Evolutionary conservation across 2,329 filamentous ascomycete species (phyloP).

Genomic region (Colletotrichum limetticola): DNA sequence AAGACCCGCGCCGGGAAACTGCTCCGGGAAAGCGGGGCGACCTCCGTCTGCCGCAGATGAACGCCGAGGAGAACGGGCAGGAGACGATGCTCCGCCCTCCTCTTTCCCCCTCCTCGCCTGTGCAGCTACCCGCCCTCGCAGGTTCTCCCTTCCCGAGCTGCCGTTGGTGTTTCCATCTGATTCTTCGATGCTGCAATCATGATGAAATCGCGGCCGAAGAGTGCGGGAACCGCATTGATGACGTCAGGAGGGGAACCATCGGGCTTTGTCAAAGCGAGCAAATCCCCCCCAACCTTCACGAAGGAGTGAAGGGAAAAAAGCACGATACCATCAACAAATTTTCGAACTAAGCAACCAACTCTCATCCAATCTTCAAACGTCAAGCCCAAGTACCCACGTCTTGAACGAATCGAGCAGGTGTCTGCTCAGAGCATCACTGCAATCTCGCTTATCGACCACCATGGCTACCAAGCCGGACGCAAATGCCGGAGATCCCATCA

Average conservation of each 20-base stretch:
- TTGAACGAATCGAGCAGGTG: background rate
- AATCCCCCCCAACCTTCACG: background rate
- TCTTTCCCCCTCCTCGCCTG: background rate
- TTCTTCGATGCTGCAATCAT: conserved; percentile 24
- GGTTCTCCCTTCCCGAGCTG: background rate
- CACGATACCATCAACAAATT: background rate
- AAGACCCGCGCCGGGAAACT: conserved; percentile 10
- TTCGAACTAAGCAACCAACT: no score
- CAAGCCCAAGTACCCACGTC: no score
- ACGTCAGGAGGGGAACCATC: conserved; percentile 15
- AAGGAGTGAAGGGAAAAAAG: background rate
- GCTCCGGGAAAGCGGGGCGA: background rate
- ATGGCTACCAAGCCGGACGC: conserved; percentile 32
- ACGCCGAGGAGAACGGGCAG: background rate
- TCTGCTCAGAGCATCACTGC: background rate
- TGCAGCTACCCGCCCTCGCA: background rate
- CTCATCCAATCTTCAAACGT: no score
- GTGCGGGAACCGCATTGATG: background rate
- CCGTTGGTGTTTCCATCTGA: background rate
- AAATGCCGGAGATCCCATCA: conserved; percentile 58
- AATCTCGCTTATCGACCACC: background rate
- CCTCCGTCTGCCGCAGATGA: background rate
- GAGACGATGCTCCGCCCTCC: conserved; percentile 4
- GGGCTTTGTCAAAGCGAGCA: background rate
- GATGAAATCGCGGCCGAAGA: conserved; percentile 10